Base-by-base conservation (phyloP, 345 rosid species). In the Trapa bicornis region DNA sequence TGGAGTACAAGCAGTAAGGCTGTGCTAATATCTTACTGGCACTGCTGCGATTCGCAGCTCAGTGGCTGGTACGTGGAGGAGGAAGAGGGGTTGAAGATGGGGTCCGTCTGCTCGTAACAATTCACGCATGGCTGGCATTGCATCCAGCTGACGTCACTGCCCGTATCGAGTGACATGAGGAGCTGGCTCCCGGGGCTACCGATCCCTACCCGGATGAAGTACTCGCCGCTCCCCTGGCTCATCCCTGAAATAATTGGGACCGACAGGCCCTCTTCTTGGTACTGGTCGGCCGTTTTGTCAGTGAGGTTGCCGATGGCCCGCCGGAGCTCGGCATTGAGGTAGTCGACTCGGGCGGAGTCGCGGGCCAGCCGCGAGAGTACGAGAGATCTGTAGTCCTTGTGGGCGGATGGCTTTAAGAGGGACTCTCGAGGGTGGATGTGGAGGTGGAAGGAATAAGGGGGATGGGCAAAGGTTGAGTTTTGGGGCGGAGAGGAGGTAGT, bases 141-240 rank as follows among this genome's bases (percentile, higher is more conserved):
- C 9, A 71, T 15, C 72, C 72, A 73, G 5, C 60, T 73, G 15
- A 70, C 0, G 3, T 37, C 57, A 35, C 75, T 73, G 43, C 75
- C 76, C 5, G 77, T 77, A 67, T 77, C 74, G 22, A 77, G 60
- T 12, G 65, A 36, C 29, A 73, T 47, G 17, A 61, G 39, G 1
- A 67, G 54, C 47, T 61, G 58, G 29, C 58, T 72, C 38, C 14
- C 43, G 11, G 80, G 80, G 3, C 67, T 71, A 66, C 80, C 80
- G 1, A 77, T 56, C 48, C 80, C 70, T 11, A 53, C 66, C 12
- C 66, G 47, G 8, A 32, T 15, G 54, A 68, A 60, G 56, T 16
- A 48, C 65, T 47, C 54, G 33, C 63, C 69, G 47, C 62, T 37
- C 15, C 41, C 54, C 45, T 1, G 1, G 56, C 56, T 68, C 5